Evolutionary conservation across 306 rosid species (phyloP).

Genomic region (Hylodesmum podocarpum): DNA sequence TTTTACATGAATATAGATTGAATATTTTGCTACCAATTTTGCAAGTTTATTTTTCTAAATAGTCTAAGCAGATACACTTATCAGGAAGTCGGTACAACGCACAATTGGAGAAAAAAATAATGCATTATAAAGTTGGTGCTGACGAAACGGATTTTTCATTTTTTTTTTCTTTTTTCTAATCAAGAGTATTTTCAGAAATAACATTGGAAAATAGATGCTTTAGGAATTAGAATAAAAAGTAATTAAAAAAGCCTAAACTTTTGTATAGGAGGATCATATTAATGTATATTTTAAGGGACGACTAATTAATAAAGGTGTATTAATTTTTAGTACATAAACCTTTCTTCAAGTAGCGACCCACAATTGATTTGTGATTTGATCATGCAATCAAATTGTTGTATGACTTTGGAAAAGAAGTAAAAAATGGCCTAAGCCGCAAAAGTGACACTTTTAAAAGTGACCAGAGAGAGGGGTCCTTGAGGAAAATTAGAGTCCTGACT

Average conservation of each 20-base stretch:
- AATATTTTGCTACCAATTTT: neutral
- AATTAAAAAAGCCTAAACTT: neutral
- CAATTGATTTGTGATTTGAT: neutral
- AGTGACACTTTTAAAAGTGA: constrained; percentile 41
- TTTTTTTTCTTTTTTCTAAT: neutral
- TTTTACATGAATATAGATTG: neutral
- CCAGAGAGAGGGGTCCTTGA: neutral
- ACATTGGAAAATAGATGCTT: neutral
- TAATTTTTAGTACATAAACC: neutral
- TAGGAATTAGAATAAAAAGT: neutral
- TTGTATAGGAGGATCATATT: neutral
- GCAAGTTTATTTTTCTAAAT: neutral
- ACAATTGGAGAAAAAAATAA: neutral
- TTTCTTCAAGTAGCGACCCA: neutral
- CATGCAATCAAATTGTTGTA: neutral
- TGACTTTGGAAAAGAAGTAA: constrained; percentile 19
- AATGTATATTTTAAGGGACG: neutral
- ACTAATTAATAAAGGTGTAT: neutral
- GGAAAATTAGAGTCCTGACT: neutral
- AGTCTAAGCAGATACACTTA: neutral
- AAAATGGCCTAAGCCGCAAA: constrained; percentile 42
- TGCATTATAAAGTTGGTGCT: neutral
- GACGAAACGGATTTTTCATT: neutral
- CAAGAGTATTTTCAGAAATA: neutral
- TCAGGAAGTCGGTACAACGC: neutral